phyloP scores from a whole-genome alignment of 306 rosid genomes.

The Myrica gale region DNA sequence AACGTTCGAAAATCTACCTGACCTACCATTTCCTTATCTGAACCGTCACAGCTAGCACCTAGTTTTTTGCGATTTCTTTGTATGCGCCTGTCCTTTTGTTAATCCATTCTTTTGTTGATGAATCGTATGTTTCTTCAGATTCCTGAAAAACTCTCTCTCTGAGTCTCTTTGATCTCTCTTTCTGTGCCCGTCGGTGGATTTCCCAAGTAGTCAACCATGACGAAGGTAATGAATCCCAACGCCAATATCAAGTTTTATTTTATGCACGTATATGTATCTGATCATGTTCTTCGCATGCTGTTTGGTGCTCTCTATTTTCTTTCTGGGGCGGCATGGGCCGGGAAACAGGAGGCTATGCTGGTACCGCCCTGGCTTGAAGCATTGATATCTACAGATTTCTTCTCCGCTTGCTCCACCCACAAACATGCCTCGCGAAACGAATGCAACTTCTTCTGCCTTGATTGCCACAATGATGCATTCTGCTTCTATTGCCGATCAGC shows the following conservation, averaged over 20 bases:
- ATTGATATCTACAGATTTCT: slow-evolving; percentile 49
- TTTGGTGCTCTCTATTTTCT: background rate
- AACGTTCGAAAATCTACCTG: slow-evolving; percentile 40
- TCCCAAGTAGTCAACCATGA: slow-evolving; percentile 20
- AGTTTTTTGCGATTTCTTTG: background rate
- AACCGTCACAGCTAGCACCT: slow-evolving; percentile 36
- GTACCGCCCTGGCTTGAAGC: slow-evolving; percentile 60
- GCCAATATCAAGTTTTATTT: slow-evolving; percentile 1
- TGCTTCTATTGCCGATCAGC: slow-evolving; percentile 60
- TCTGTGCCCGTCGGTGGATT: slow-evolving; percentile 8
- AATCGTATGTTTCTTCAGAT: slow-evolving; percentile 37
- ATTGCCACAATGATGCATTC: slow-evolving; percentile 44
- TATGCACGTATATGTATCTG: background rate
- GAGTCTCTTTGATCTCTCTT: background rate
- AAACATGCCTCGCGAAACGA: slow-evolving; percentile 47
- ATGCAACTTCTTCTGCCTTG: slow-evolving; percentile 70
- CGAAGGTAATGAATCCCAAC: slow-evolving; percentile 29
- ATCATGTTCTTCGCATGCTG: background rate
- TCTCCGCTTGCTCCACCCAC: slow-evolving; percentile 44
- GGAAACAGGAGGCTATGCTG: slow-evolving; percentile 38
- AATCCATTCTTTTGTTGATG: slow-evolving; percentile 27
- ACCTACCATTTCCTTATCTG: slow-evolving; percentile 36
- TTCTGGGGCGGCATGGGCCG: background rate
- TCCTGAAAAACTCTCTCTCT: slow-evolving; percentile 20
- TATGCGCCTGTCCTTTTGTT: slow-evolving; percentile 29